phyloP scores from a whole-genome alignment of 768 basidiomycete genomes.

The Psilocybe cubensis region DNA sequence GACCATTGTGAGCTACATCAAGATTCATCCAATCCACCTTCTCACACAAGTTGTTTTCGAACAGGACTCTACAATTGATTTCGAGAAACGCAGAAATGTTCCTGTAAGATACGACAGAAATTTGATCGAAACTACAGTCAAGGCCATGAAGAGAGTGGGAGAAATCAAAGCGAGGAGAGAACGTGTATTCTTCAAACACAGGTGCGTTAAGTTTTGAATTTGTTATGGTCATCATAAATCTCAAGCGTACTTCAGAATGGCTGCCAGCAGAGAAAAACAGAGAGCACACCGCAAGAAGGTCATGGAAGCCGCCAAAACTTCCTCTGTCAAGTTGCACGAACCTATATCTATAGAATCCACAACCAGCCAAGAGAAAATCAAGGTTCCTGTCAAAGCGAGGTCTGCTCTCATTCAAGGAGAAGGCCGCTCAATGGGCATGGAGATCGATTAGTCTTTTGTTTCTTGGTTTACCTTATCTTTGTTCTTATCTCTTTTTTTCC shows the following conservation, averaged over 20 bases:
- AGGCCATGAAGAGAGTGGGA: slow-evolving; percentile 93
- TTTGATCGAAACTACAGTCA: slow-evolving; percentile 87
- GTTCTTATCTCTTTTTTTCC: slow-evolving; percentile 5
- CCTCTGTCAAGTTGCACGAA: slow-evolving; percentile 63
- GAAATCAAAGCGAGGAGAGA: slow-evolving; percentile 93
- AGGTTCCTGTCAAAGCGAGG: slow-evolving; percentile 60
- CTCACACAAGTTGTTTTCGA: not conserved
- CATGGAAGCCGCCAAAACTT: slow-evolving; percentile 56
- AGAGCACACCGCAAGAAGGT: slow-evolving; percentile 73
- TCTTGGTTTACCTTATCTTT: not conserved
- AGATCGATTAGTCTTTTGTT: slow-evolving; percentile 57
- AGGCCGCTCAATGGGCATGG: slow-evolving; percentile 92
- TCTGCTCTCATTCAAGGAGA: slow-evolving; percentile 83
- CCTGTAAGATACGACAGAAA: slow-evolving; percentile 98
- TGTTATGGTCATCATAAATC: not conserved
- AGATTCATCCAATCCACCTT: not conserved
- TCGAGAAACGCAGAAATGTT: slow-evolving; percentile 98
- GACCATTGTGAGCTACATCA: slow-evolving; percentile 78
- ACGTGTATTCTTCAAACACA: slow-evolving; percentile 94
- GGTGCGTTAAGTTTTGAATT: slow-evolving; percentile 47
- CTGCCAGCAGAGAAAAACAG: slow-evolving; percentile 77
- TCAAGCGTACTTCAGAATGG: slow-evolving; percentile 64
- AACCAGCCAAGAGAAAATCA: slow-evolving; percentile 76
- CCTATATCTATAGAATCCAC: slow-evolving; percentile 51
- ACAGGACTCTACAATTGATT: slow-evolving; percentile 97